Percentiles rank a stretch among this genome's conserved stretches.
Conservation (phyloP, 2,329 filamentous ascomycete species). For the Fusarium domesticum region DNA sequence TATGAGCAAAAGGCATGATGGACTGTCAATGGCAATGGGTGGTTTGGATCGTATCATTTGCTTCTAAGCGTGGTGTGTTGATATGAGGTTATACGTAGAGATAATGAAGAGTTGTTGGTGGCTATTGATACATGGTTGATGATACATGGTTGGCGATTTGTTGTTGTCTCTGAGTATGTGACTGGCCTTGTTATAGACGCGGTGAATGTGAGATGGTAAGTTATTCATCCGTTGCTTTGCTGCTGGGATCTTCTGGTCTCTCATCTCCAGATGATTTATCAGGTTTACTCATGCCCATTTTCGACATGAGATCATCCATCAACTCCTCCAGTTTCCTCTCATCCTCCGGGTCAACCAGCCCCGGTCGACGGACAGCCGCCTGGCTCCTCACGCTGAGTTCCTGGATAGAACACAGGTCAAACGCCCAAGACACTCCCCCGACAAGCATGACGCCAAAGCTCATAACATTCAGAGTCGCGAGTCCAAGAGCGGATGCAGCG, state of each 20-base stretch:
- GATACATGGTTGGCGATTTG: too few species aligned
- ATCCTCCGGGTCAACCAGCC: conserved; percentile 41
- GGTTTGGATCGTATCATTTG: background rate
- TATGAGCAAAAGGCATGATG: background rate
- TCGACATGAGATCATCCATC: conserved; percentile 58
- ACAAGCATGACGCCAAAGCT: conserved; percentile 71
- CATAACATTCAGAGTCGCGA: conserved; percentile 83
- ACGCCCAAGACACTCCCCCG: conserved; percentile 71
- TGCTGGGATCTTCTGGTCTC: conserved; percentile 6
- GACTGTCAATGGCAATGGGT: background rate
- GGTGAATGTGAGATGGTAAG: background rate
- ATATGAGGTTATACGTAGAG: conserved; percentile 1
- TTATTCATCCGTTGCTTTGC: too few species aligned
- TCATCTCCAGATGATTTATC: conserved; percentile 6
- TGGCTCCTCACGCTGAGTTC: conserved; percentile 59
- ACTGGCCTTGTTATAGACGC: too few species aligned
- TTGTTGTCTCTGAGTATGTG: too few species aligned
- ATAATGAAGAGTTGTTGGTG: background rate
- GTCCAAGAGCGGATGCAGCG: conserved; percentile 76
- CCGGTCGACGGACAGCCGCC: conserved; percentile 38
- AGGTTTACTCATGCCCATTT: conserved; percentile 37
- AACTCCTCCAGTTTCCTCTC: conserved; percentile 62
- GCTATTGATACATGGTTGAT: background rate
- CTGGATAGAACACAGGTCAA: conserved; percentile 69
- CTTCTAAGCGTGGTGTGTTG: background rate